phyloP scores from a whole-genome alignment of 2,329 filamentous ascomycete species.

The Diaporthe caulivora region DNA sequence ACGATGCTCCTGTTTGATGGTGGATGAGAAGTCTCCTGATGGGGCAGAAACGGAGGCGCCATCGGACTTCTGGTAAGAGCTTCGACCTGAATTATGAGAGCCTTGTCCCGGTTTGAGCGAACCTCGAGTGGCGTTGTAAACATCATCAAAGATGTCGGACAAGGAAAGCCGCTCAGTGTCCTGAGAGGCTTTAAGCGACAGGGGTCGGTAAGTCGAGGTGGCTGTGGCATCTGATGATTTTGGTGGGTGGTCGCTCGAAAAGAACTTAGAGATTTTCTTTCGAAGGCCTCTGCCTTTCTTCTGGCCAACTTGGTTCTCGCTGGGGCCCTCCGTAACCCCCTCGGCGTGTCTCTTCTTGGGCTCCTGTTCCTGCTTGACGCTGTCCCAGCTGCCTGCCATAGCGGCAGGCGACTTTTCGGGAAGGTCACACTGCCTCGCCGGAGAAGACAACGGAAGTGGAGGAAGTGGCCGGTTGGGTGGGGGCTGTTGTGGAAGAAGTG shows the following conservation, averaged over 20 bases:
- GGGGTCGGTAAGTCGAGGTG: conserved; percentile 26
- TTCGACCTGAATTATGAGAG: conserved; percentile 17
- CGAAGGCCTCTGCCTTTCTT: conserved; percentile 31
- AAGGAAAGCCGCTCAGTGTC: conserved; percentile 30
- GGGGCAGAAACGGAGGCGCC: neutral
- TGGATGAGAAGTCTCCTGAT: neutral
- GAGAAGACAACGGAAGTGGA: conserved; percentile 12
- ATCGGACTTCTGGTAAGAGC: neutral
- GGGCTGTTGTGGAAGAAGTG: conserved; percentile 25
- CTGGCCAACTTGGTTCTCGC: neutral
- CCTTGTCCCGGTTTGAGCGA: conserved; percentile 3
- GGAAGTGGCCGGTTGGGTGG: conserved; percentile 28
- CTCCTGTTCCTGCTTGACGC: neutral
- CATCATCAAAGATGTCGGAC: conserved; percentile 37
- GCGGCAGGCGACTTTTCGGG: neutral
- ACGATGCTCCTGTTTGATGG: neutral
- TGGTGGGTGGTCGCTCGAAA: conserved; percentile 18
- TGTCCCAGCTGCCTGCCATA: neutral
- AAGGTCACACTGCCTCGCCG: neutral
- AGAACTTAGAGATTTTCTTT: conserved; percentile 36
- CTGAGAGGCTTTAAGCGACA: conserved; percentile 33
- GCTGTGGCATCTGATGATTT: neutral
- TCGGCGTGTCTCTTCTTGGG: neutral
- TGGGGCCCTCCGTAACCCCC: neutral
- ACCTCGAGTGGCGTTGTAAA: conserved; percentile 27